Base-by-base conservation (phyloP, 352 stramenopile genomes). In the Globisporangium spinosum region DNA sequence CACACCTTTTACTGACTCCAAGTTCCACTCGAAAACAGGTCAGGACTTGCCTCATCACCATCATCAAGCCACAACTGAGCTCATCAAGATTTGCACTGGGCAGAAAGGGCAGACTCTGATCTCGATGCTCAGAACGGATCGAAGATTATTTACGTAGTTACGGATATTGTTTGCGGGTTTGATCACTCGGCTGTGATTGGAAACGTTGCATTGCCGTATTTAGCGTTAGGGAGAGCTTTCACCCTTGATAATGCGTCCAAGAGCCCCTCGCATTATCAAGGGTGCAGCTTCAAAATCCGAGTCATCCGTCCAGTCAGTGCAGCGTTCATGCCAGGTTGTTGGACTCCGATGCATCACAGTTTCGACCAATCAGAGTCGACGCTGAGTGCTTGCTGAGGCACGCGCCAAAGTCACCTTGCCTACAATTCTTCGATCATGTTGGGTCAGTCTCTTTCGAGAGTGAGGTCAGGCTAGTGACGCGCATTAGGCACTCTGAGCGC, bases 11-110 rank as follows among this genome's bases (percentile, higher is more conserved):
- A 57, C 51, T 57, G 51, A 57, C 51, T 57, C 51, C 51, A 57
- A 32, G 27, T 57, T 23, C 51, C 51, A 57, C 51, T 57, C 23
- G n/a, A n/a, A n/a, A 49, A 25, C 51, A 57, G 22, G 51, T 57
- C 49, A 35, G 51, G 23, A 6, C 43, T 51, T 22, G 43, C 43
- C 43, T 51, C 43, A 51, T 29, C 27, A 17, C 51, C 23, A 20
- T 58, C 51, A n/a, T 58, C 51, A 58, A 32, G 22, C 51, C 17
- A 45, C 9, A 22, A 58, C 51, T 58, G 51, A 34, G 51, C 51
- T 58, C 51, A 34, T 58, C 51, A 35, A 58, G 51, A 35, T 32
- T 20, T 22, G 12, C 27, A 12, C 5, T 13, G 2, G 20, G 51
- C 22, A 58, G 23, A 58, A 34, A 58, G 23, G 51, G 20, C 51